Evolutionary conservation across 2,329 filamentous ascomycete species (phyloP).

Genomic region (Cytospora mali): DNA sequence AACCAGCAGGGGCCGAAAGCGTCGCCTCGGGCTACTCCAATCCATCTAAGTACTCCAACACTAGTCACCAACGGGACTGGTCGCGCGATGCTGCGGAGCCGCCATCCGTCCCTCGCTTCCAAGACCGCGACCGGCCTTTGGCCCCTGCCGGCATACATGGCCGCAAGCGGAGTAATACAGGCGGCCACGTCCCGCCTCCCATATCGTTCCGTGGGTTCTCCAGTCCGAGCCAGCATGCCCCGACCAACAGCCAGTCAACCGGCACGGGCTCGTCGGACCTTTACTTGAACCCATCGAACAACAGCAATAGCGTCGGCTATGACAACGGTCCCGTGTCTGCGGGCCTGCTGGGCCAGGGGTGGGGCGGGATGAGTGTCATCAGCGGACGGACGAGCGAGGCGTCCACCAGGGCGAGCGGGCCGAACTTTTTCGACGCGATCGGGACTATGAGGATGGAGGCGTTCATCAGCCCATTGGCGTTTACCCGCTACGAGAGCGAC

Average conservation of each 20-base stretch:
- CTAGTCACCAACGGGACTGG: slow-evolving; percentile 47
- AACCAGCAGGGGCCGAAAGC: slow-evolving; percentile 16
- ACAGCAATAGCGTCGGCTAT: slow-evolving; percentile 41
- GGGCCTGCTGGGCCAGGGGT: slow-evolving; percentile 20
- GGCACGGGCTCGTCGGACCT: slow-evolving; percentile 42
- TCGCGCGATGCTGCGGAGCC: slow-evolving; percentile 69
- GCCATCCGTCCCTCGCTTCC: slow-evolving; percentile 71
- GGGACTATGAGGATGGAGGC: slow-evolving; percentile 97
- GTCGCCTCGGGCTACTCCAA: slow-evolving; percentile 31
- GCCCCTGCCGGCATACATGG: slow-evolving; percentile 55
- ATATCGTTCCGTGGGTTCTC: slow-evolving; percentile 81
- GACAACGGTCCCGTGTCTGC: slow-evolving; percentile 24
- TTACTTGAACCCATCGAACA: slow-evolving; percentile 45
- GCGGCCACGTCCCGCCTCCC: slow-evolving; percentile 70
- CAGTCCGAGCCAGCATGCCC: slow-evolving; percentile 50
- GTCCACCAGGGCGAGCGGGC: slow-evolving; percentile 48
- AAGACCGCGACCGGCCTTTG: slow-evolving; percentile 53
- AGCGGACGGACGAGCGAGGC: slow-evolving; percentile 57
- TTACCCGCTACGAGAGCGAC: slow-evolving; percentile 44
- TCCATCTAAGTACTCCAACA: slow-evolving; percentile 30
- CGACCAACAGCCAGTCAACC: slow-evolving; percentile 50
- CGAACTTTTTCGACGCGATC: slow-evolving; percentile 80
- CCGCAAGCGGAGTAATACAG: slow-evolving; percentile 88
- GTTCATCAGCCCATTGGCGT: slow-evolving; percentile 73
- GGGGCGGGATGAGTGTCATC: slow-evolving; percentile 34